Evolutionary conservation across 1,284 basidiomycete genomes (phyloP).

Genomic region (Leccinum huronense): DNA sequence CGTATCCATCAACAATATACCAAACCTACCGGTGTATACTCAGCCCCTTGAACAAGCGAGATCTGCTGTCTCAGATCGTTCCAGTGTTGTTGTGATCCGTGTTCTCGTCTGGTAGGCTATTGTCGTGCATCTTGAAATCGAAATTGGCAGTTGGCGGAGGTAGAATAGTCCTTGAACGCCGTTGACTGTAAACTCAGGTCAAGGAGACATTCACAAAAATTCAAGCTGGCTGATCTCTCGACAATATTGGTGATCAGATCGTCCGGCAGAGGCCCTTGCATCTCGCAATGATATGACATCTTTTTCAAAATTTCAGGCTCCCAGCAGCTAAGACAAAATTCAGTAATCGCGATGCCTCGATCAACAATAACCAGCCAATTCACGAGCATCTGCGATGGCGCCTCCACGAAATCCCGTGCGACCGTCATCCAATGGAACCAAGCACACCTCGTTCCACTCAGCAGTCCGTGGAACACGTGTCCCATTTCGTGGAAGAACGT

Average conservation of each 20-base stretch:
- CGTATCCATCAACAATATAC: constrained; percentile 12
- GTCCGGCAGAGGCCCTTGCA: constrained; percentile 48
- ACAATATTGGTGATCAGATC: too few relatives aligned
- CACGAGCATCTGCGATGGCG: constrained; percentile 57
- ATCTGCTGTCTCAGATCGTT: constrained; percentile 64
- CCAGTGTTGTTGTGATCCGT: constrained; percentile 77
- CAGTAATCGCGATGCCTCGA: too few relatives aligned
- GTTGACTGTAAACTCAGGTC: too few relatives aligned
- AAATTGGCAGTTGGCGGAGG: constrained; percentile 76
- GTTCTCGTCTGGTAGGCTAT: constrained; percentile 42
- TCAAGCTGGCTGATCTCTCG: constrained; percentile 43
- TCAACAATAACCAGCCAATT: constrained; percentile 62
- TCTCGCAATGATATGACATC: constrained; percentile 73
- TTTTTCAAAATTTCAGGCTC: constrained; percentile 69
- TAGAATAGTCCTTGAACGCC: constrained; percentile 44
- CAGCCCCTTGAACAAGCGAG: constrained; percentile 61
- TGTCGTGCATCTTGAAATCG: constrained; percentile 72
- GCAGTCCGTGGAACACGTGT: too few relatives aligned
- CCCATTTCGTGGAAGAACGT: too few relatives aligned
- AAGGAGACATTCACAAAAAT: too few relatives aligned
- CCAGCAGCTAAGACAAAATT: constrained; percentile 56
- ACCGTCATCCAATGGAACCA: constrained; percentile 77
- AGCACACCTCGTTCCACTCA: too few relatives aligned
- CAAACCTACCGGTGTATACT: constrained; percentile 45
- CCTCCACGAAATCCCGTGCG: constrained; percentile 71